Evolutionary conservation across 1,284 basidiomycete genomes (phyloP).

Genomic region (Stereum hirsutum): DNA sequence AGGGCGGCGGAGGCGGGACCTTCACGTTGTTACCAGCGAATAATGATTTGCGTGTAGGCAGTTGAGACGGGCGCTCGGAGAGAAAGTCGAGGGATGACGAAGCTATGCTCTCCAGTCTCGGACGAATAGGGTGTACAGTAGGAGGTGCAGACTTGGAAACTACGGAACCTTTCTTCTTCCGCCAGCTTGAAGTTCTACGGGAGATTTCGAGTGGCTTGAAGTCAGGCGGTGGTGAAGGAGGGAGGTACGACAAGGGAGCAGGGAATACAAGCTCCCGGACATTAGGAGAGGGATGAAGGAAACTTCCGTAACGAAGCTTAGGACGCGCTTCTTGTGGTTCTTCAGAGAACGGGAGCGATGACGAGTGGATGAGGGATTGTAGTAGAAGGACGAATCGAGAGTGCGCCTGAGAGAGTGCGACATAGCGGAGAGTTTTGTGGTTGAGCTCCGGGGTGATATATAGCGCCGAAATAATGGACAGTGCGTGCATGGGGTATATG

Average conservation of each 20-base stretch:
- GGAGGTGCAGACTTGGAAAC: too few relatives aligned
- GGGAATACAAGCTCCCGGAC: slow-evolving; percentile 62
- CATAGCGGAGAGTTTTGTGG: slow-evolving; percentile 29
- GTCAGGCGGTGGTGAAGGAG: too few relatives aligned
- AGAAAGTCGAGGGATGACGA: not conserved
- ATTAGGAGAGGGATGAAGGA: slow-evolving; percentile 14
- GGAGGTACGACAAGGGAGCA: slow-evolving; percentile 39
- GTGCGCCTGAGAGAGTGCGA: slow-evolving; percentile 46
- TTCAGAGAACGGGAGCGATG: slow-evolving; percentile 30
- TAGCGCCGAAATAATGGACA: slow-evolving; percentile 35
- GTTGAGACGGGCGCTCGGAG: not conserved
- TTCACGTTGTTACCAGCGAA: too few relatives aligned
- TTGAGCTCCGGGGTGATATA: slow-evolving; percentile 26
- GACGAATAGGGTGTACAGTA: too few relatives aligned
- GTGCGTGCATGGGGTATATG: slow-evolving; percentile 46
- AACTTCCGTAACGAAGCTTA: slow-evolving; percentile 19
- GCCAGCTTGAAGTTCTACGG: too few relatives aligned
- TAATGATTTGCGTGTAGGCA: slow-evolving; percentile 11
- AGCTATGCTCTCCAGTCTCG: too few relatives aligned
- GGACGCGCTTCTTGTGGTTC: slow-evolving; percentile 28
- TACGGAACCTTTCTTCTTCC: too few relatives aligned
- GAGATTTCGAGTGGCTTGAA: too few relatives aligned
- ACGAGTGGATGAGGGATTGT: slow-evolving; percentile 60
- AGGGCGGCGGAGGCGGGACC: slow-evolving; percentile 34
- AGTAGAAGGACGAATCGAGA: slow-evolving; percentile 66